phyloP scores from a whole-genome alignment of 1,139 yeast species.

The Lodderomyces orthopsilosis region DNA sequence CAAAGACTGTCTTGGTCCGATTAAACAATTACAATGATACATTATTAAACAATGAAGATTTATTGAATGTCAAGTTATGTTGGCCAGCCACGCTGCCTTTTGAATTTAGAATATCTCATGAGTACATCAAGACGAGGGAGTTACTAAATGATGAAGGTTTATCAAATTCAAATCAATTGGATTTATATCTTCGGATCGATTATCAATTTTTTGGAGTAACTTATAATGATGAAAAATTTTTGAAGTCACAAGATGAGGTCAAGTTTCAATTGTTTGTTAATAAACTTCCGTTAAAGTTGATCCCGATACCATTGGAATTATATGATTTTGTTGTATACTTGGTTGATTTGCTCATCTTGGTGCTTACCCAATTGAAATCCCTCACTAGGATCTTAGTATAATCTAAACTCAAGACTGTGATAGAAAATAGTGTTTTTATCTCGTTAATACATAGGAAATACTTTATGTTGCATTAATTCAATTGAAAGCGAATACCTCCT shows the following conservation, averaged over 20 bases:
- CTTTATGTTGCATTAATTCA: no score
- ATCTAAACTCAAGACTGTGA: not conserved
- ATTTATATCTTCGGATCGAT: conserved; percentile 29
- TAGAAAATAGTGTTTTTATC: no score
- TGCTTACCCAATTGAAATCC: conserved; percentile 6
- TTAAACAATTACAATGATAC: conserved; percentile 34
- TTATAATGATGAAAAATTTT: conserved; percentile 15
- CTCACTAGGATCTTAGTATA: not conserved
- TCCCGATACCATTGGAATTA: conserved; percentile 43
- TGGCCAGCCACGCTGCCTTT: conserved; percentile 46
- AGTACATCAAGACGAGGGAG: conserved; percentile 18
- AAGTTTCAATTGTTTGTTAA: conserved; percentile 30
- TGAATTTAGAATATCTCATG: conserved; percentile 25
- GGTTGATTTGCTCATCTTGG: conserved; percentile 27
- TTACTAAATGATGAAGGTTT: conserved; percentile 4
- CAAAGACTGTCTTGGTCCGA: conserved; percentile 25
- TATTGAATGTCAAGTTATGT: conserved; percentile 37
- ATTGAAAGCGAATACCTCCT: no score
- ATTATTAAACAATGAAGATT: conserved; percentile 29
- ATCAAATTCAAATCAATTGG: conserved; percentile 17
- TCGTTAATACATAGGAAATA: no score
- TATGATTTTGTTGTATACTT: conserved; percentile 32
- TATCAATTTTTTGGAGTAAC: conserved; percentile 27
- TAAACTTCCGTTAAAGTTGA: conserved; percentile 27
- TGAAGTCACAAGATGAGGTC: conserved; percentile 17